These are phyloP conservation scores for Rhizopus delemar DNA, from an alignment of 371 early-diverging fungal genomes.

Conservation along the genomic window DNA sequence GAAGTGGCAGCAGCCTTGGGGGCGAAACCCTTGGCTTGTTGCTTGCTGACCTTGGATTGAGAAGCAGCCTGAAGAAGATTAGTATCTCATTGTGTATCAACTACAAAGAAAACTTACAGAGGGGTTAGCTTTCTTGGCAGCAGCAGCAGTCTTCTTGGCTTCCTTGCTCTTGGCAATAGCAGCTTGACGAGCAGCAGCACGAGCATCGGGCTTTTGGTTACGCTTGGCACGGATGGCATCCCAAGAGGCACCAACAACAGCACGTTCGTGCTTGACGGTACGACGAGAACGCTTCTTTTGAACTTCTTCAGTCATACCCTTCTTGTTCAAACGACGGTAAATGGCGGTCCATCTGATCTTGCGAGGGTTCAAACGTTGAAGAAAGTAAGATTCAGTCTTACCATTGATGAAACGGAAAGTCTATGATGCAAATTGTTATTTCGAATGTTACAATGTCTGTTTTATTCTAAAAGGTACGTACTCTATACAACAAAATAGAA, in stretches of 20 bases:
- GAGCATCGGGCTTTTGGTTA: constrained; percentile 91
- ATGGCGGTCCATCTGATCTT: constrained; percentile 96
- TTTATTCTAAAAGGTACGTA: constrained; percentile 11
- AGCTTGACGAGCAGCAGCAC: constrained; percentile 88
- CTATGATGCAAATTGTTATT: constrained; percentile 36
- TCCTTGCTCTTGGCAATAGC: constrained; percentile 89
- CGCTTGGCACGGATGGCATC: constrained; percentile 96
- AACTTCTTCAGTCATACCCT: constrained; percentile 95
- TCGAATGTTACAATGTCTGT: background rate
- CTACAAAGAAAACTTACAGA: constrained; percentile 19
- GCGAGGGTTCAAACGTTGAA: constrained; percentile 93
- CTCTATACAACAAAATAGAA: constrained; percentile 9
- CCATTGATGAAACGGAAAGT: constrained; percentile 94
- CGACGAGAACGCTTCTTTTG: constrained; percentile 95
- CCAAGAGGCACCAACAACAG: constrained; percentile 92
- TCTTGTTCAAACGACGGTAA: constrained; percentile 97
- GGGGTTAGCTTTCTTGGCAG: constrained; percentile 71
- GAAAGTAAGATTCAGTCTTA: constrained; percentile 94
- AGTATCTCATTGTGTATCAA: background rate
- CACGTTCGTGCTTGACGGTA: constrained; percentile 95
- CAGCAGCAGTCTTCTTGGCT: constrained; percentile 76
- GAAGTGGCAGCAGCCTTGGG: constrained; percentile 85
- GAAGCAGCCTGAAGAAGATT: constrained; percentile 10
- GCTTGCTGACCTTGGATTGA: constrained; percentile 81
- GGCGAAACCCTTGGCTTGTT: constrained; percentile 84